Evolutionary conservation across 179 eudicot species (phyloP).

Genomic region (Spinacia oleracea): DNA sequence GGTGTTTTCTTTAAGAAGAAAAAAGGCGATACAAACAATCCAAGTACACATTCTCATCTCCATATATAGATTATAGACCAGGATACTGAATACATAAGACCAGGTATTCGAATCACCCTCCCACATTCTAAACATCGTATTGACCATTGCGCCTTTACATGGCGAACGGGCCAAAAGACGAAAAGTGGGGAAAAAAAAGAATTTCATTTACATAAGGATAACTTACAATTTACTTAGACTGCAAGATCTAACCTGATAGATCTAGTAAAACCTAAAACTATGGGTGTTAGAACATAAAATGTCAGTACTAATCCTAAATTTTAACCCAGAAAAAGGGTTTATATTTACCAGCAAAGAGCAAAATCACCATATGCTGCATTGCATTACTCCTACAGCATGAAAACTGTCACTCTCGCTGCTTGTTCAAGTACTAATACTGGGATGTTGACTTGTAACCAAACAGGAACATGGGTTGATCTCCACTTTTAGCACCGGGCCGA

Average conservation of each 20-base stretch:
- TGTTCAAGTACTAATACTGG: background rate
- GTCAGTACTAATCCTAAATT: constrained; percentile 25
- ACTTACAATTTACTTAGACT: constrained; percentile 20
- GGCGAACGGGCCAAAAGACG: background rate
- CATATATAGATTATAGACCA: background rate
- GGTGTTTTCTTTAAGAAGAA: background rate
- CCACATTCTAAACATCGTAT: background rate
- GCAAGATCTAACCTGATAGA: constrained; percentile 28
- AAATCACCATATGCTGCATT: constrained; percentile 15
- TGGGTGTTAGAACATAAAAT: constrained; percentile 27
- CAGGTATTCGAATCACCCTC: background rate
- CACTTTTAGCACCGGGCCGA: constrained; percentile 14
- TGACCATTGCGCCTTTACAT: background rate
- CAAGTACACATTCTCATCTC: background rate
- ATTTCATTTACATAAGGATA: constrained; percentile 24
- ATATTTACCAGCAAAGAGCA: constrained; percentile 18
- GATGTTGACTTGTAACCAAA: constrained; percentile 42
- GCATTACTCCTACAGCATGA: constrained; percentile 10
- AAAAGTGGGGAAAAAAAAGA: background rate
- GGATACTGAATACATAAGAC: background rate
- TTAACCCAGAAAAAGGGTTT: constrained; percentile 17
- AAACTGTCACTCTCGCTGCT: background rate
- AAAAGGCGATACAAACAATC: background rate
- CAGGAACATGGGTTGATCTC: constrained; percentile 34
- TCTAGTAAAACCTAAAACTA: constrained; percentile 19